A percentile compares a stretch with the other conserved stretches of the same genome.
Conservation (phyloP, 2,329 filamentous ascomycete genomes). For the Lasiodiplodia theobromae region DNA sequence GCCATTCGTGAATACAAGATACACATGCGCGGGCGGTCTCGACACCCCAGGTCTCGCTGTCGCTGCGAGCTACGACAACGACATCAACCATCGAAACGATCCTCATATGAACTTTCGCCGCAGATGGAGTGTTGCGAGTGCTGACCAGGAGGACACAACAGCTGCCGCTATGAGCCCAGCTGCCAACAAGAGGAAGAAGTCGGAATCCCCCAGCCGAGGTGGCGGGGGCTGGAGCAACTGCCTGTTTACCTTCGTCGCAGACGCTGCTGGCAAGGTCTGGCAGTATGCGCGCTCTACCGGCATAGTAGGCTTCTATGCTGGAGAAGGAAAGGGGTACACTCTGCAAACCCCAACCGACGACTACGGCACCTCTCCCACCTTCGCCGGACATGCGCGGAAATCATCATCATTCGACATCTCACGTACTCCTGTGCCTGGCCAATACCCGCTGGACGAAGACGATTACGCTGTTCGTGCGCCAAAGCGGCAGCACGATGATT, state of each 20-base stretch:
- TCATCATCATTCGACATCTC: conserved; percentile 19
- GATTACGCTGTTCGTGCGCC: conserved; percentile 46
- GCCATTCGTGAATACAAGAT: conserved; percentile 59
- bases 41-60: conserved; percentile 54
- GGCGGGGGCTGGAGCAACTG: conserved; percentile 62
- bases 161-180: not conserved
- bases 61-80: conserved; percentile 49
- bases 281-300: conserved; percentile 75
- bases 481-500: conserved; percentile 51
- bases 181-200: conserved; percentile 34
- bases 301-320: conserved; percentile 86
- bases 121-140: conserved; percentile 37
- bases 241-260: conserved; percentile 69
- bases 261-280: conserved; percentile 79
- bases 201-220: conserved; percentile 7
- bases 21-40: conserved; percentile 58
- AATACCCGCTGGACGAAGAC: conserved; percentile 60
- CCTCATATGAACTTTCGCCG: conserved; percentile 39
- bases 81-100: conserved; percentile 43
- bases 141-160: conserved; percentile 20
- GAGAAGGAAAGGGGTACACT: conserved; percentile 76
- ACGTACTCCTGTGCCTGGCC: conserved; percentile 57
- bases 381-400: conserved; percentile 39
- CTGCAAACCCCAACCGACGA: conserved; percentile 46
- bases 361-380: conserved; percentile 36